Percentiles rank a stretch among this genome's conserved stretches.
These are phyloP conservation scores for Bauhinia variegata DNA, from an alignment of 306 rosid species.

Conservation along the genomic window DNA sequence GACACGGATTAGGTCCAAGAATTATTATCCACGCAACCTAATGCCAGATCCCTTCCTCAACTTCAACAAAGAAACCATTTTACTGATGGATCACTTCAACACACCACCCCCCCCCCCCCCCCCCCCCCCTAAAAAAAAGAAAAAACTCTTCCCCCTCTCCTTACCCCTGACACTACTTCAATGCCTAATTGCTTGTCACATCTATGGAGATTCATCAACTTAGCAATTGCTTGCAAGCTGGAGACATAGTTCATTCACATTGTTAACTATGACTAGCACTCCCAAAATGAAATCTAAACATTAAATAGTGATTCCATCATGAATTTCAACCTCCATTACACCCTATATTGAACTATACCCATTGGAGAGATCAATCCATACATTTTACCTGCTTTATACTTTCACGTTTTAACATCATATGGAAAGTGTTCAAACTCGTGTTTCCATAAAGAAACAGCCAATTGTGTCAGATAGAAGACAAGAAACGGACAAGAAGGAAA, in stretches of 20 bases:
- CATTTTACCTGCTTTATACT: not conserved
- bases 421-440: slow-evolving; percentile 1
- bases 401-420: slow-evolving; percentile 15
- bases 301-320: slow-evolving; percentile 7
- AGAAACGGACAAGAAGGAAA: not conserved
- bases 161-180: too few species aligned
- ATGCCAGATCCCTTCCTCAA: not conserved
- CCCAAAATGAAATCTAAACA: not conserved
- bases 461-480: not conserved
- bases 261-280: not conserved
- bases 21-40: not conserved
- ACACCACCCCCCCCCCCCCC: too few species aligned
- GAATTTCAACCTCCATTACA: not conserved
- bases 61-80: not conserved
- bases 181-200: not conserved
- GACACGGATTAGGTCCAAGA: not conserved
- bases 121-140: too few species aligned
- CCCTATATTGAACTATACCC: slow-evolving; percentile 4
- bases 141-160: too few species aligned
- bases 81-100: not conserved
- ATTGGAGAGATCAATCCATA: not conserved
- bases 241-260: not conserved
- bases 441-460: not conserved
- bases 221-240: not conserved
- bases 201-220: not conserved